Base-by-base conservation (phyloP, 805 yeast genomes). In the Huiozyma sinensis region DNA sequence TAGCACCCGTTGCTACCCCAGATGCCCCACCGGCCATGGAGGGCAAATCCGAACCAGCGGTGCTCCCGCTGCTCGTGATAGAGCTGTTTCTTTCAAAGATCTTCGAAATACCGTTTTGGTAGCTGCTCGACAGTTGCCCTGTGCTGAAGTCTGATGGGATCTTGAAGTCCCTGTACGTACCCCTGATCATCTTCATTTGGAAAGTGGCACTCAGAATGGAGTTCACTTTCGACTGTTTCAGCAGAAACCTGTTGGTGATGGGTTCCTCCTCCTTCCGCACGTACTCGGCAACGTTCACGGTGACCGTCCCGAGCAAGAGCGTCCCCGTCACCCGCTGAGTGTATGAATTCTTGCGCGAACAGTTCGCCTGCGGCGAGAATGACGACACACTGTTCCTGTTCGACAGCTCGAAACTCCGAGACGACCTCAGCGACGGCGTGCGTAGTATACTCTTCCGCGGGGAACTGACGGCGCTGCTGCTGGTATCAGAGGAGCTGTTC, bases 211-310 rank as follows among this genome's bases (percentile, higher is more conserved):
- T 79, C 35, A 83, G 61, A n/a, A 86, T 82, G 2, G 94, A 81
- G 60, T 90, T 90, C 13, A 90, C 77, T 51, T 86, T 85, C 1
- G 95, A 82, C 28, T 85, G 74, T 53, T 81, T 81, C 33, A 90
- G 67, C 38, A 90, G 64, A 53, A 83, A 87, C 48, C 84, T 69
- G 48, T 81, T 71, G 2, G 80, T 68, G 4, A 71, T 62, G 4
- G 76, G 70, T 43, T 72, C 70, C 31, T 70, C 67, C 44, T 73
- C 76, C 50, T 52, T 61, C 28, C 65, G 61, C 5, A 81, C 73
- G 58, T 81, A 86, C 53, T 87, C 94, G 0, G 90, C 65, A 36
- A 89, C 57, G 55, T 88, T 83, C 32, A 90, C 64, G 37, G 69
- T 76, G 12, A 88, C 66, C 12, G 63, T 57, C 1, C 98, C 98